Evolutionary conservation across 1,139 yeast genomes (phyloP), one percentile per base, ranked within the genome.

Genomic region (Suhomyces panamericanus): DNA sequence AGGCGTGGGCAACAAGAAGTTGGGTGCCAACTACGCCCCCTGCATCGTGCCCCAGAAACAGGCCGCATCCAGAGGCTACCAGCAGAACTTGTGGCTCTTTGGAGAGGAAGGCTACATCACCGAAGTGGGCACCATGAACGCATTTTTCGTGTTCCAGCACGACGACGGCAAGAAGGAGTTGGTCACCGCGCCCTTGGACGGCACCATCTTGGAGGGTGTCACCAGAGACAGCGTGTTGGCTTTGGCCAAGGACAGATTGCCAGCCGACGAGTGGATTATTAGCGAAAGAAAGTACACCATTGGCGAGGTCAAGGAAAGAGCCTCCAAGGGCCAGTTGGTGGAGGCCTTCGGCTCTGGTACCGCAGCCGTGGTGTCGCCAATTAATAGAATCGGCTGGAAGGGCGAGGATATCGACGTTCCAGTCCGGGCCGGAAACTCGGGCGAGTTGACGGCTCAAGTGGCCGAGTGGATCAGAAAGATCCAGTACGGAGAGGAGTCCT

Each of bases 311-410:
- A 78, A 77, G 44, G 90, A 87, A 57, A 81, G 81, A 58, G 85
- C 96, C 39, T 72, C 69, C 35, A 81, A 83, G 65, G 96, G 96
- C 47, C 85, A 87, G 63, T 78, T 93, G 59, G 80, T 90, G 9
- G 98, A 93, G 73, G 96, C 96, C 12, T 93, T 93, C 61, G 99
- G 99, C 56, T 77, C 96, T 15, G 98, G 99, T 59, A 93, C 99
- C 44, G 98, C 99, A 45, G 98, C 98, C 34, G 83, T 91, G 63
- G 98, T 93, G 38, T 83, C 96, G 32, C 98, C 98, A 55, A 89
- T 93, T 61, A 81, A 86, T 67, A 86, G 80, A 57, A 87, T 93
- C 61, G 93, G 91, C 48, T 93, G 82, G 80, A 75, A 78, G 49
- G 93, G 85, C 44, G 69, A 83, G 58, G 77, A 77, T 48, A 89